These are phyloP conservation scores for Amaranthus palmeri DNA, from an alignment of 148 eudicot genomes.

Conservation along the genomic window DNA sequence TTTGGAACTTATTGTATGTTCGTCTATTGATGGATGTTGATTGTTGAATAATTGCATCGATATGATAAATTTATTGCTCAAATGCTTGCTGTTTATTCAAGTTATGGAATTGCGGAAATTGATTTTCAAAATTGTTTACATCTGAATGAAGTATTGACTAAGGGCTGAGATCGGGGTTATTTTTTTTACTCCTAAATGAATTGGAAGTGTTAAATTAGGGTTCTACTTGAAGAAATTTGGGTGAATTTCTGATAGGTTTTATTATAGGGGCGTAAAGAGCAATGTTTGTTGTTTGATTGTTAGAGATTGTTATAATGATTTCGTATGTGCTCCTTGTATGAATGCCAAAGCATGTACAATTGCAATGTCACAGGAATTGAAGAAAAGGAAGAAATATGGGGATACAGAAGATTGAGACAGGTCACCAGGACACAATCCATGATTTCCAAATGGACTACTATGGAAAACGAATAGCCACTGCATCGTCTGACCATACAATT, in stretches of 20 bases:
- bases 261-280: background rate
- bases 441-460: conserved; percentile 48
- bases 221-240: background rate
- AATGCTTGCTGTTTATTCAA: background rate
- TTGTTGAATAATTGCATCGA: background rate
- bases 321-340: no score
- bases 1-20: conserved; percentile 3
- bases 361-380: conserved; percentile 11
- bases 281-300: background rate
- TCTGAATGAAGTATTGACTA: background rate
- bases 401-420: conserved; percentile 38
- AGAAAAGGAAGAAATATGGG: conserved; percentile 22
- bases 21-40: background rate
- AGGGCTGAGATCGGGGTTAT: background rate
- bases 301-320: no score
- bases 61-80: background rate
- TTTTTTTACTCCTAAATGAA: background rate
- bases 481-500: conserved; percentile 37
- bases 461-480: conserved; percentile 43
- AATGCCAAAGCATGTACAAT: background rate
- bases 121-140: background rate
- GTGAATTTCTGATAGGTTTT: background rate
- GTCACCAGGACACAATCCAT: conserved; percentile 35
- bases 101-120: background rate
- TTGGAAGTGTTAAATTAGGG: background rate